phyloP scores from a whole-genome alignment of 805 yeast genomes.

The Ogataea polymorpha region DNA sequence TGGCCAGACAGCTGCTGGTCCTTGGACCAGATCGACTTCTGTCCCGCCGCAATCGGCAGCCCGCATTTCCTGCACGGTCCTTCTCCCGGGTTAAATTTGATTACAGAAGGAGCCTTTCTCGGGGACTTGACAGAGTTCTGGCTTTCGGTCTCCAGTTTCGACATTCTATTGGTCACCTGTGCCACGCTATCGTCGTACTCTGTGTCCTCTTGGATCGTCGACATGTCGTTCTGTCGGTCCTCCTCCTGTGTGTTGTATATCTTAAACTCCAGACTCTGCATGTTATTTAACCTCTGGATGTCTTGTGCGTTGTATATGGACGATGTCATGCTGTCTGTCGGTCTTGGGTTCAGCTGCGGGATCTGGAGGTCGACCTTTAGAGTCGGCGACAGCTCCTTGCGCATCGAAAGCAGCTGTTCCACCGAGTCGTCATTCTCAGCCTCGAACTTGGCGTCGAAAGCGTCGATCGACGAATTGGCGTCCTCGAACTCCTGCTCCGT shows the following conservation, averaged over 20 bases:
- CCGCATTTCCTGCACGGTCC: constrained; percentile 83
- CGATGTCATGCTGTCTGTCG: constrained; percentile 7
- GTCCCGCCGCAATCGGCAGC: constrained; percentile 42
- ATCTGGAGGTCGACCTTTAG: constrained; percentile 11
- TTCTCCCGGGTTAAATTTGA: constrained; percentile 51
- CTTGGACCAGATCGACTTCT: constrained; percentile 76
- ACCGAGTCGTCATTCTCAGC: constrained; percentile 22
- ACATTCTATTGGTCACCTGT: constrained; percentile 16
- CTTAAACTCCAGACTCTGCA: constrained; percentile 31
- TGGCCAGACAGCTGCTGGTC: constrained; percentile 84
- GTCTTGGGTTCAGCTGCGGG: constrained; percentile 6
- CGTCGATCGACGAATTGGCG: constrained; percentile 25
- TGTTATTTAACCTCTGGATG: constrained; percentile 26
- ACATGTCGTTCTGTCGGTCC: constrained; percentile 25
- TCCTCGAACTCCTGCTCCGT: constrained; percentile 19
- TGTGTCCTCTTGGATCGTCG: constrained; percentile 34
- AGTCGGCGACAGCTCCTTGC: constrained; percentile 23
- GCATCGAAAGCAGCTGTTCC: constrained; percentile 27
- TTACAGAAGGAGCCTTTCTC: neutral
- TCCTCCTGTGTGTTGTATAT: constrained; percentile 25
- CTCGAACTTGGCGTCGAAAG: constrained; percentile 24
- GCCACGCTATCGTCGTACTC: constrained; percentile 26
- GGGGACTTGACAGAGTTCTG: constrained; percentile 2
- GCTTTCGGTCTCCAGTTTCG: constrained; percentile 13
- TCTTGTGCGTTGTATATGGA: constrained; percentile 21